Evolutionary conservation across 2,329 filamentous ascomycete species (phyloP), one percentile per base, ranked within the genome.

Genomic region (Penicillium sp.): DNA sequence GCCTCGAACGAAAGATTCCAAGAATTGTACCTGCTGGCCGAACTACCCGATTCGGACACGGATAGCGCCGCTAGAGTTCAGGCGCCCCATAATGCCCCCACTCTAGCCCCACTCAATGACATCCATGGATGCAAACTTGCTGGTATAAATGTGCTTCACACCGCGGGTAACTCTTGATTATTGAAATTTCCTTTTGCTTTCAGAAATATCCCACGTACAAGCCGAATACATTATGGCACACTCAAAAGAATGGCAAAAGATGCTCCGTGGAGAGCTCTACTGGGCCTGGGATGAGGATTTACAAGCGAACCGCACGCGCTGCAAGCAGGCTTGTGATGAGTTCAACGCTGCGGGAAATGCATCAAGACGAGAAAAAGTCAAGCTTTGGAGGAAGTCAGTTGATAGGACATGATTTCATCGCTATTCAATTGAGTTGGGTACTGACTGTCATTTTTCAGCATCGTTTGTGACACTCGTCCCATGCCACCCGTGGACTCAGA

Each of bases 171-270:
- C 24, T 24, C n/a, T 8, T 13, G 11, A 27, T 38, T 10, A 6
- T 27, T 27, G 5, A 27, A 27, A 27, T 27, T 27, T 27, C 24
- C 24, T 27, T 27, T 27, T 27, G 24, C 24, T 27, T 8, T 27
- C 24, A 27, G 4, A 5, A 27, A 27, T 0, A 8, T 5, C 24
- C 24, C 8, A 27, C 8, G 1, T 2, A 5, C 5, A 8, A 27
- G 8, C 1, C 5, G 5, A 6, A 10, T 3, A 34, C 5, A 45
- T 18, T 1, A 66, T 66, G 59, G 38, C 57, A 5, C 50, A 59
- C 9, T 68, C 64, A 24, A 66, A 66, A 46, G 63, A 69, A 57
- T 67, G 65, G 65, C 49, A 59, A 32, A 67, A 65, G 31, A 67
- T 67, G 65, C 53, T 68, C 39, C 62, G 61, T 13, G 65, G 65